These are phyloP conservation scores for Otatea glauca DNA, from an alignment of 176 grass and related monocot species.

Conservation along the genomic window DNA sequence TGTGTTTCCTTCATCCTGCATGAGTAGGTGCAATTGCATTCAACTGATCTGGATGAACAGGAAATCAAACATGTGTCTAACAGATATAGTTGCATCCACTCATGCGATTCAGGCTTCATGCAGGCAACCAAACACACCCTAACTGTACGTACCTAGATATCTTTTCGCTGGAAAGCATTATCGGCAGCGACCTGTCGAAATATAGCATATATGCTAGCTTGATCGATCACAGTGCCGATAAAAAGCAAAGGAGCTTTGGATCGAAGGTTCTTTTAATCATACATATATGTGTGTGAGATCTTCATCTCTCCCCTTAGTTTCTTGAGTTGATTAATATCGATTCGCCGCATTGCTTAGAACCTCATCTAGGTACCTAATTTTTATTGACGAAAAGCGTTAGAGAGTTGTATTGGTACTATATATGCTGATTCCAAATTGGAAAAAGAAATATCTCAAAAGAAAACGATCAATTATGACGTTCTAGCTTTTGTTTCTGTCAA, in stretches of 20 bases:
- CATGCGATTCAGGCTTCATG: no score
- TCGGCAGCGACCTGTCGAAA: neutral
- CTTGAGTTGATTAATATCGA: neutral
- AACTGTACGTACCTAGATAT: neutral
- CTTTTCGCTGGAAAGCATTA: neutral
- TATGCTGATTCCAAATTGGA: neutral
- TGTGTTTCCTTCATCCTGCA: no score
- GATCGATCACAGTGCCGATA: neutral
- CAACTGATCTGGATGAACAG: no score
- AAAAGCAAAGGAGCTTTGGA: neutral
- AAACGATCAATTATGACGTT: neutral
- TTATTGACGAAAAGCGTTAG: neutral
- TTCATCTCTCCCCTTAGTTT: neutral
- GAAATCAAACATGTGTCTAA: no score
- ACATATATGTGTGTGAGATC: neutral
- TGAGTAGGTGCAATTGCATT: no score
- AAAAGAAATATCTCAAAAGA: neutral
- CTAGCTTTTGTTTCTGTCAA: neutral
- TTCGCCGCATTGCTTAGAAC: neutral
- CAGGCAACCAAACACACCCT: no score
- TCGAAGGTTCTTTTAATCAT: neutral
- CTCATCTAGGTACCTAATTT: neutral
- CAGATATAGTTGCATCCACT: no score
- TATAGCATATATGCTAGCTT: neutral
- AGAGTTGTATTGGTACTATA: neutral